A percentile compares a stretch with the other conserved stretches of the same genome.
Conservation (phyloP, 1,139 yeast species). For the Yamadazyma diddensiae region DNA sequence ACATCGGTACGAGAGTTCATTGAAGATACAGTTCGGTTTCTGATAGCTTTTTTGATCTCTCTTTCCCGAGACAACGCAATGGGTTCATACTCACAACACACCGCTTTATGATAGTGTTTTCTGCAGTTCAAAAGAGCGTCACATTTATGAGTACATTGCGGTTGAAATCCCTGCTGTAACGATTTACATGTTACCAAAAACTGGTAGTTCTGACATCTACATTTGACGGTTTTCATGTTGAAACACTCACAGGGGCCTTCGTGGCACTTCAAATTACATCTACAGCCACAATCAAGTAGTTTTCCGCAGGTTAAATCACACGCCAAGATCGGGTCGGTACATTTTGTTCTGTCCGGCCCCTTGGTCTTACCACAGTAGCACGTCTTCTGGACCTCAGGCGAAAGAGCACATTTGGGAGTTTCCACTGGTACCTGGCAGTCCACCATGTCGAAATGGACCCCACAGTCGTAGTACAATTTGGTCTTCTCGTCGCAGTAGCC, state of each 20-base stretch:
- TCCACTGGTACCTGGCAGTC: conserved; percentile 56
- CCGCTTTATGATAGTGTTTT: conserved; percentile 67
- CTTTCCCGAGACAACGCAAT: conserved; percentile 63
- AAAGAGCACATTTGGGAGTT: conserved; percentile 53
- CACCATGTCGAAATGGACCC: conserved; percentile 56
- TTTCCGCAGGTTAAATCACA: conserved; percentile 68
- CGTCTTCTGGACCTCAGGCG: conserved; percentile 55
- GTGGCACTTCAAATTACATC: conserved; percentile 70
- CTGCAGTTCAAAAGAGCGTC: conserved; percentile 75
- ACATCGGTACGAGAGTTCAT: conserved; percentile 38
- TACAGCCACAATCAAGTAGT: conserved; percentile 66
- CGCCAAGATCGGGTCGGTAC: conserved; percentile 76
- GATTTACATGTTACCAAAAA: conserved; percentile 66
- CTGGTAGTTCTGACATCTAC: conserved; percentile 49
- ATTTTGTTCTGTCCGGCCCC: conserved; percentile 41
- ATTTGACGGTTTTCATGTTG: conserved; percentile 40
- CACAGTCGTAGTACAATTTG: conserved; percentile 59
- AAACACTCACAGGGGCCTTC: conserved; percentile 73
- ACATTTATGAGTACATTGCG: conserved; percentile 74
- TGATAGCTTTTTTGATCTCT: conserved; percentile 46
- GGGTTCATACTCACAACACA: conserved; percentile 71
- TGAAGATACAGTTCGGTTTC: conserved; percentile 38
- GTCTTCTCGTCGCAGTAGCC: conserved; percentile 57
- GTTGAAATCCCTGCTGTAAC: conserved; percentile 45
- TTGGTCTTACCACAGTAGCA: conserved; percentile 75